Evolutionary conservation across 441 rosid genomes (phyloP).

Genomic region (Pelargonium fulgidum): DNA sequence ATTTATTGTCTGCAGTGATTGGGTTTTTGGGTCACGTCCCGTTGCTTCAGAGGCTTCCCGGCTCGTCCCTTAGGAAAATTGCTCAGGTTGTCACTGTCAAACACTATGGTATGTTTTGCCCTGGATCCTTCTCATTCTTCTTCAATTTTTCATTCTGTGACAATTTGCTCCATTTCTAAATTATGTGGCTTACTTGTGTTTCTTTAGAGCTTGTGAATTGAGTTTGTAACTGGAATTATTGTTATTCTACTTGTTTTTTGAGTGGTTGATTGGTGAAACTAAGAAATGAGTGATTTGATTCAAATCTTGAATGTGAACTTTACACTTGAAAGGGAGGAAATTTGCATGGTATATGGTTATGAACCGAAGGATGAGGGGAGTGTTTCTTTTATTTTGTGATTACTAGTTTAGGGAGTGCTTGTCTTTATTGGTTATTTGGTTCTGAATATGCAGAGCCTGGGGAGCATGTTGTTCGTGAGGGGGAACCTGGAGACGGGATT

Average conservation of each 20-base stretch:
- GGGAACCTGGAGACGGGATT: constrained; percentile 67
- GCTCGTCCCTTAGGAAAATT: constrained; percentile 60
- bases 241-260: too few species aligned
- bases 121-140: background rate
- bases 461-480: constrained; percentile 59
- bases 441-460: constrained; percentile 46
- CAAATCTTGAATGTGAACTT: too few species aligned
- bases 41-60: constrained; percentile 68
- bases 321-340: too few species aligned
- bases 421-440: background rate
- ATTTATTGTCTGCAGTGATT: constrained; percentile 43
- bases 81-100: constrained; percentile 46
- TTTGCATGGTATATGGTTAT: background rate
- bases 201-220: background rate
- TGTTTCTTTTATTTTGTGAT: background rate
- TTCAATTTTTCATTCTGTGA: background rate
- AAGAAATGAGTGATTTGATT: too few species aligned
- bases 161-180: background rate
- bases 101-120: constrained; percentile 40
- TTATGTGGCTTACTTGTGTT: background rate
- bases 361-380: background rate
- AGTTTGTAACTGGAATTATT: background rate
- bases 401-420: background rate
- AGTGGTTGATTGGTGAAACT: too few species aligned
- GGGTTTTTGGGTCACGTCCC: constrained; percentile 80